These are phyloP conservation scores for Colletotrichum magnum DNA, from an alignment of 2,329 filamentous ascomycete species.

Conservation along the genomic window DNA sequence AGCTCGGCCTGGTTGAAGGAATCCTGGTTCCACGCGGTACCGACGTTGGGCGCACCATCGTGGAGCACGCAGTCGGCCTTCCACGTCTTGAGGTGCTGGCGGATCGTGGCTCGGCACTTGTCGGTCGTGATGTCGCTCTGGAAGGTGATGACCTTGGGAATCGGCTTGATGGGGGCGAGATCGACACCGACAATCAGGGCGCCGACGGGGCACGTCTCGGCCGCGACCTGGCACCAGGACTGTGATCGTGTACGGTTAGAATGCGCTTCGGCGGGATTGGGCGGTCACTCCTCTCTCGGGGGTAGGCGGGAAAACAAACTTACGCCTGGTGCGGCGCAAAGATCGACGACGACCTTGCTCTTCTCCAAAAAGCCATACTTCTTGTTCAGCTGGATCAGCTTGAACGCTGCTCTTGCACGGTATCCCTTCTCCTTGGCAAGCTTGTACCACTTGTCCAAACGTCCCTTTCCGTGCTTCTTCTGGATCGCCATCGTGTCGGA, in stretches of 20 bases:
- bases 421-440: constrained; percentile 99
- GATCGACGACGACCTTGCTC: constrained; percentile 95
- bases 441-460: constrained; percentile 99
- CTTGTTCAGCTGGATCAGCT: constrained; percentile 98
- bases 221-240: constrained; percentile 97
- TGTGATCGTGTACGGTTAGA: constrained; percentile 48
- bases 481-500: constrained; percentile 85
- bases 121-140: constrained; percentile 98
- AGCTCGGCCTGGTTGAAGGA: constrained; percentile 98
- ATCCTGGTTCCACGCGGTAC: constrained; percentile 98
- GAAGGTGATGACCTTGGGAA: constrained; percentile 93
- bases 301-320: constrained; percentile 49
- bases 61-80: constrained; percentile 97
- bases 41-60: constrained; percentile 97
- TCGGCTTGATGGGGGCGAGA: constrained; percentile 94
- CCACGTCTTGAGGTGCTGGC: constrained; percentile 93
- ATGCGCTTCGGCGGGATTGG: background rate
- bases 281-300: background rate
- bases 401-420: constrained; percentile 95
- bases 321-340: constrained; percentile 95
- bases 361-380: constrained; percentile 99
- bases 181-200: constrained; percentile 96
- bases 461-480: constrained; percentile 99
- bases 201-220: constrained; percentile 92
- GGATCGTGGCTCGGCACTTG: constrained; percentile 91